Conservation (phyloP, 257 asterid species). For the Misopates orontium region DNA sequence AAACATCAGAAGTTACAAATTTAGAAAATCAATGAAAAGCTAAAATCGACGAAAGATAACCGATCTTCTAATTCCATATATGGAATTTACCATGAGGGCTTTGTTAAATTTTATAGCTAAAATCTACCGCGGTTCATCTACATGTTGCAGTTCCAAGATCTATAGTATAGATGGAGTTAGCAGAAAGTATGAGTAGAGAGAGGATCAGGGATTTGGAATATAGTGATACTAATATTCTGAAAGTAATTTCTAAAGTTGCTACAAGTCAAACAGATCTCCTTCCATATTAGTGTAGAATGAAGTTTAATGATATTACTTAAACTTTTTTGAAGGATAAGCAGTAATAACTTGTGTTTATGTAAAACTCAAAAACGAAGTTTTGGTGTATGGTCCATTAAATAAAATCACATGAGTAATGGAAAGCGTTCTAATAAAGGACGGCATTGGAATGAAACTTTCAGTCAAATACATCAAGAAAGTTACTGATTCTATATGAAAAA, state of each 20-base stretch:
- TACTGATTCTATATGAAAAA: not conserved
- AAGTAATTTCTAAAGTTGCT: slow-evolving; percentile 6
- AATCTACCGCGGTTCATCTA: not conserved
- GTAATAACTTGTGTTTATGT: not conserved
- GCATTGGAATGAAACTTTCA: slow-evolving; percentile 11
- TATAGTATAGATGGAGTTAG: not conserved
- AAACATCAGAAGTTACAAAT: too few relatives aligned
- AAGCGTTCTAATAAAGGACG: not conserved
- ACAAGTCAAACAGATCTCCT: slow-evolving; percentile 11
- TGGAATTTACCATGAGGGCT: not conserved
- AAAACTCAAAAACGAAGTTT: not conserved
- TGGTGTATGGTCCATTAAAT: too few relatives aligned
- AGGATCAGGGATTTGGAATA: slow-evolving; percentile 7
- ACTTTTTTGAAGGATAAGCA: not conserved
- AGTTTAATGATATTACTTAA: not conserved
- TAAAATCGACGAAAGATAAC: not conserved
- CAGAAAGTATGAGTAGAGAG: slow-evolving; percentile 9
- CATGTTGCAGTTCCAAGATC: not conserved
- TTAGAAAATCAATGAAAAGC: too few relatives aligned
- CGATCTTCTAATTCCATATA: not conserved
- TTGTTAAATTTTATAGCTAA: not conserved
- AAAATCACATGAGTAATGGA: not conserved
- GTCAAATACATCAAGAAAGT: slow-evolving; percentile 11
- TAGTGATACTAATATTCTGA: not conserved
- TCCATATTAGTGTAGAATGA: not conserved